phyloP scores from a whole-genome alignment of 1,139 yeast species.

The Sugiyamaella pinicola region DNA sequence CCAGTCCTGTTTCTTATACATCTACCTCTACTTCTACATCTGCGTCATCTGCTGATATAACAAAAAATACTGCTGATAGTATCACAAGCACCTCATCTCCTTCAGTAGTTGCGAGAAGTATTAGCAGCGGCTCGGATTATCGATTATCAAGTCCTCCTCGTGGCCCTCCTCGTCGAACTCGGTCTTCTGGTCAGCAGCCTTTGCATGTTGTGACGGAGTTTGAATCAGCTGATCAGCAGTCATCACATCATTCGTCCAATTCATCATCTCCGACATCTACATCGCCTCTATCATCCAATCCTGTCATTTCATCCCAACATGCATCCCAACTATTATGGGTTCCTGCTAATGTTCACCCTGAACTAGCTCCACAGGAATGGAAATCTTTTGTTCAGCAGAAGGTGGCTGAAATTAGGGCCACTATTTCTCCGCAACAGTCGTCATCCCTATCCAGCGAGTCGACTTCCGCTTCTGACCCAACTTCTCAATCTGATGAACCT shows the following conservation, averaged over 20 bases:
- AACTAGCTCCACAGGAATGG: conserved; percentile 89
- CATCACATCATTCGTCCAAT: not conserved
- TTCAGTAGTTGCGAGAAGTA: conserved; percentile 8
- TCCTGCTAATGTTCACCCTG: conserved; percentile 93
- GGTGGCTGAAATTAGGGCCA: conserved; percentile 68
- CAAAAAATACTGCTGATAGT: not conserved
- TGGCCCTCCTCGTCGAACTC: conserved; percentile 10
- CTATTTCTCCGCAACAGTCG: conserved; percentile 20
- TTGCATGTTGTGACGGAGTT: conserved; percentile 10
- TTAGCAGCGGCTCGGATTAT: conserved; percentile 10
- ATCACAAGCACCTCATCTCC: not conserved
- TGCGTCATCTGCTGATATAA: conserved; percentile 10
- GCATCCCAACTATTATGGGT: conserved; percentile 68
- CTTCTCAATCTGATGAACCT: conserved; percentile 7
- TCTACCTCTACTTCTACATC: conserved; percentile 2
- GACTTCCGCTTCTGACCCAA: conserved; percentile 4
- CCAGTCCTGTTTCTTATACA: conserved; percentile 10
- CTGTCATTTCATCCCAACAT: conserved; percentile 33
- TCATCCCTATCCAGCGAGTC: conserved; percentile 23
- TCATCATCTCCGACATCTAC: not conserved
- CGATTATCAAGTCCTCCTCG: conserved; percentile 7
- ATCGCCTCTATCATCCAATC: conserved; percentile 3
- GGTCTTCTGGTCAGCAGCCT: conserved; percentile 14
- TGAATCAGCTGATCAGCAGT: conserved; percentile 1
- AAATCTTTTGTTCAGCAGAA: conserved; percentile 78